Conservation (phyloP, 1,284 basidiomycete species). For the Phellinidium pouzarii region DNA sequence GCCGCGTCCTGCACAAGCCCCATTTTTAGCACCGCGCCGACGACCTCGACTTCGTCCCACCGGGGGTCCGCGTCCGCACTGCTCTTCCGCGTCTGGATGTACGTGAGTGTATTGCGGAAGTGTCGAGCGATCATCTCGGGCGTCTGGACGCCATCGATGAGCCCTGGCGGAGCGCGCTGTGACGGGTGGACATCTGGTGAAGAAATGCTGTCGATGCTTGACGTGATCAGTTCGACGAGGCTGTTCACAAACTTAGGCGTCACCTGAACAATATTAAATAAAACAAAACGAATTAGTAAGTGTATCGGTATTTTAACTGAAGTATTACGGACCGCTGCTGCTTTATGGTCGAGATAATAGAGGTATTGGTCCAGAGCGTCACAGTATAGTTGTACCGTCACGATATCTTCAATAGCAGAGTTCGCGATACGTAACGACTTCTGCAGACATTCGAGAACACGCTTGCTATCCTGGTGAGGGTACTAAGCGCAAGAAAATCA, state of each 20-base stretch:
- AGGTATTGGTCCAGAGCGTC: slow-evolving; percentile 91
- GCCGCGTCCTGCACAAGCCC: slow-evolving; percentile 48
- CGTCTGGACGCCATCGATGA: slow-evolving; percentile 85
- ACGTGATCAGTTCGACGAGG: slow-evolving; percentile 87
- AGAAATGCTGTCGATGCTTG: slow-evolving; percentile 82
- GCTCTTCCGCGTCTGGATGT: slow-evolving; percentile 76
- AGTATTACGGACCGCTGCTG: slow-evolving; percentile 64
- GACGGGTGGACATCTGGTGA: slow-evolving; percentile 81
- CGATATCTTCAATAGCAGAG: slow-evolving; percentile 90
- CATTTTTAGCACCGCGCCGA: slow-evolving; percentile 84
- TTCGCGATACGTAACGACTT: slow-evolving; percentile 91
- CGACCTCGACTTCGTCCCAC: slow-evolving; percentile 82
- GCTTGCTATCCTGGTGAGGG: slow-evolving; percentile 89
- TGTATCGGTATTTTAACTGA: background rate
- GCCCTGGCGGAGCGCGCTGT: slow-evolving; percentile 69
- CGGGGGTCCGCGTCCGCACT: slow-evolving; percentile 44
- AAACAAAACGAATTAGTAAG: slow-evolving; percentile 13
- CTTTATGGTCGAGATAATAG: slow-evolving; percentile 89
- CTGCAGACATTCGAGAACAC: slow-evolving; percentile 91
- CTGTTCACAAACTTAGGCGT: slow-evolving; percentile 93
- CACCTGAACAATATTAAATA: slow-evolving; percentile 41
- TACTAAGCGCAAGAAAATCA: slow-evolving; percentile 42
- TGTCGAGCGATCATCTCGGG: slow-evolving; percentile 90
- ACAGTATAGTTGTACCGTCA: slow-evolving; percentile 89
- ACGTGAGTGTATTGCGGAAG: slow-evolving; percentile 83